phyloP scores from a whole-genome alignment of 164 flowering plant species.

The Piper betle region DNA sequence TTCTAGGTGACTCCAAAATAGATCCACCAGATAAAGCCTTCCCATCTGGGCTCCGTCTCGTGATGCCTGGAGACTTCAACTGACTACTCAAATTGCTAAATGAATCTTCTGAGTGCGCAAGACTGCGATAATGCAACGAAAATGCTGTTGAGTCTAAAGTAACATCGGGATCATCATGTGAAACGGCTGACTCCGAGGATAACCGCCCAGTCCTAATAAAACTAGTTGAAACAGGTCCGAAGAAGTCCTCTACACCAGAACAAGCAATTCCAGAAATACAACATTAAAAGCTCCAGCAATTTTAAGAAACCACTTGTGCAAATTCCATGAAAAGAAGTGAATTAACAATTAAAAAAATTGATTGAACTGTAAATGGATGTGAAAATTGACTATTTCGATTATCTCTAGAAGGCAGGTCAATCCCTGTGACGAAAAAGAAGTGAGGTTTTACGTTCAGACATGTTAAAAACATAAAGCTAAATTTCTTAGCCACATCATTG shows the following conservation, averaged over 20 bases:
- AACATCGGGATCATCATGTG: slow-evolving; percentile 57
- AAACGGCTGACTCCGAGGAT: slow-evolving; percentile 46
- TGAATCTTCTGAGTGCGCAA: slow-evolving; percentile 32
- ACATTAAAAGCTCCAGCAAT: background rate
- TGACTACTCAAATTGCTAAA: slow-evolving; percentile 25
- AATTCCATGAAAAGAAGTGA: too few relatives aligned
- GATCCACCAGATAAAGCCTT: slow-evolving; percentile 33
- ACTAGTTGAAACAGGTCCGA: slow-evolving; percentile 78
- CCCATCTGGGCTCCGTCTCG: slow-evolving; percentile 28
- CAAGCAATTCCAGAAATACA: background rate
- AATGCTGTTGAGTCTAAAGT: slow-evolving; percentile 93
- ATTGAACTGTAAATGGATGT: too few relatives aligned
- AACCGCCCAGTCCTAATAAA: slow-evolving; percentile 62
- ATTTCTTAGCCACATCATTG: too few relatives aligned
- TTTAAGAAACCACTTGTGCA: background rate
- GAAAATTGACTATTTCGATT: too few relatives aligned
- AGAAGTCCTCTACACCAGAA: slow-evolving; percentile 51
- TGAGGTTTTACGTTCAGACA: too few relatives aligned
- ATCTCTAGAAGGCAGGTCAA: too few relatives aligned
- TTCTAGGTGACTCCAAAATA: slow-evolving; percentile 23
- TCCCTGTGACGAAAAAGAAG: too few relatives aligned
- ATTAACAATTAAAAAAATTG: background rate
- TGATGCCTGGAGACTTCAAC: slow-evolving; percentile 42
- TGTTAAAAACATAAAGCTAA: too few relatives aligned
- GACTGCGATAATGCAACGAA: slow-evolving; percentile 76